Evolutionary conservation across 805 yeast species (phyloP), one percentile per base, ranked within the genome.

Genomic region (Hanseniaspora hatyaiensis): DNA sequence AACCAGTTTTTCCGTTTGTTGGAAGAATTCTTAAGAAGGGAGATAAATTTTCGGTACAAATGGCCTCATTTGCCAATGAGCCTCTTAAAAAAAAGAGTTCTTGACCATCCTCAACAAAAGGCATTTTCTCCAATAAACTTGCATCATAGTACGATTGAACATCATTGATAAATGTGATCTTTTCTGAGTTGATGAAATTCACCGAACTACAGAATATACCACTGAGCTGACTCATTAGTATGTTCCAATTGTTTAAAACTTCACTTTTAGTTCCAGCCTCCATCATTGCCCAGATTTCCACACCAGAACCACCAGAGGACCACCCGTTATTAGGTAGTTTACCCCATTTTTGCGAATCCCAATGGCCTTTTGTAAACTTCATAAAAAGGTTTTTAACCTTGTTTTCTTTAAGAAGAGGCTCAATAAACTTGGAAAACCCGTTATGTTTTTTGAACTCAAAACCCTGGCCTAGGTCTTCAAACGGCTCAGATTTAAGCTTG

Each of bases 181-280:
- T 77, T 2, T 85, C 69, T 23, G 74, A 74, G 59, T 86, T 94
- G 46, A 92, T 80, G 63, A 86, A 87, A 59, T 92, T 88, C 47
- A 92, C 69, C 8, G 96, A 86, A 0, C 97, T 96, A 65, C 98
- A 92, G 62, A 92, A 92, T 56, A 86, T 72, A 1, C 97, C 98
- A 1, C 95, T 82, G 42, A 92, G 66, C 1, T 82, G 73, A 55
- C 84, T 81, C 6, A 82, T 78, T 38, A 92, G 67, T 47, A 70
- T 67, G 51, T 65, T 69, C 98, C 98, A 92, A 37, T 74, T 68
- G 6, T 61, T 54, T 53, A 73, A 70, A 1, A 89, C 92, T 3
- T 67, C 73, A 1, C 65, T 68, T 39, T 73, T 65, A 20, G 68
- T 55, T 1, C 59, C 64, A 0, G 89, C 88, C 56, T 80, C 89